Base-by-base conservation (phyloP, 2,329 filamentous ascomycete species). In the Zymoseptoria brevis region DNA sequence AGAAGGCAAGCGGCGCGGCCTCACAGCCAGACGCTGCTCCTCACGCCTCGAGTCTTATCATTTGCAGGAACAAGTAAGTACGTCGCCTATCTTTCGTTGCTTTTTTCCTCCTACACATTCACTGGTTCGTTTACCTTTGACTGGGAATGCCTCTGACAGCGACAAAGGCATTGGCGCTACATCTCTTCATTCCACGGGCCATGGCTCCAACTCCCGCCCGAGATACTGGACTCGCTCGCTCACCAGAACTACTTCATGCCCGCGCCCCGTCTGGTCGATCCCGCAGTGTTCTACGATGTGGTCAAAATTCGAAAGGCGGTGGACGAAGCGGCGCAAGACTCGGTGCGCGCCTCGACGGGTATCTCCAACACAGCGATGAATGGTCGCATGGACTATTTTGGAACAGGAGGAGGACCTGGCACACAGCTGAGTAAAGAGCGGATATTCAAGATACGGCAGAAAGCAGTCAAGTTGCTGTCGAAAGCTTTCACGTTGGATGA, bases 181-280 rank as follows among this genome's bases (percentile, higher is more conserved):
- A 91, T 94, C 60, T 91, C 88, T 21, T 88, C 86, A 26, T 94
- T 89, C 69, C 87, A 92, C 70, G 90, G 89, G 22, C 86, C 88
- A 66, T 94, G 90, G 90, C 82, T 92, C 13, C 87, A 90, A 73
- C 79, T 93, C 58, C 87, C 89, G 19, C 82, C 85, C 63, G 89
- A 93, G 73, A 83, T 91, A 58, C 85, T 95, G 74, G 87, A 92
- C 72, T 85, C 83, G 54, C 82, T 94, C 55, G 89, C 89, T 57
- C 85, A 90, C 75, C 85, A 84, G 72, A 94, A 93, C 75, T 92
- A 87, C 76, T 86, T 87, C 64, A 85, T 87, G 65, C 87, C 87
- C 16, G 83, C 86, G 26, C 90, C 90, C 8, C 87, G 83, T 59
- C 86, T 89, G 53, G 85, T 94, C 70, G 88, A 94, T 72, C 87